phyloP scores from a whole-genome alignment of 2,329 filamentous ascomycete genomes.

The Sporothrix sp. region DNA sequence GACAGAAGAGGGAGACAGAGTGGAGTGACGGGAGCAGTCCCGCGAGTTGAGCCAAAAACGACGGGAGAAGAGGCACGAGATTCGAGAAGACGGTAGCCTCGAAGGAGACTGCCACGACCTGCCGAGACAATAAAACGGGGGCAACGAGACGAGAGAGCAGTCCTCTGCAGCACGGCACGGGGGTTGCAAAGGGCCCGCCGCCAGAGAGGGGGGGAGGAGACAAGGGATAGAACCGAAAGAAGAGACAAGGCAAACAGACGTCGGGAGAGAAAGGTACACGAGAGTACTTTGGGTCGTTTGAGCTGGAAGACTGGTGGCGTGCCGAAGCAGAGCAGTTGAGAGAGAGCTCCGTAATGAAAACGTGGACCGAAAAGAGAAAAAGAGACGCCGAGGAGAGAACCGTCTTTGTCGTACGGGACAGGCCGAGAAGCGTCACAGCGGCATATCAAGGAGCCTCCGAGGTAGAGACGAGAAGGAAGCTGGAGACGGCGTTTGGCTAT shows the following conservation, averaged over 20 bases:
- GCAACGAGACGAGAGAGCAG: neutral
- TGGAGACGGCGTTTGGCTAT: too few species aligned
- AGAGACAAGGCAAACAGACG: neutral
- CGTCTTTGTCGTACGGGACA: constrained; percentile 1
- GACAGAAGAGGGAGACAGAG: neutral
- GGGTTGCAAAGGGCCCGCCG: too few species aligned
- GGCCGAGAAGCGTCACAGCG: neutral
- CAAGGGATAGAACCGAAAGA: neutral
- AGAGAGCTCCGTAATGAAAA: neutral
- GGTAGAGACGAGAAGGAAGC: too few species aligned
- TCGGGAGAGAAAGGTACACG: neutral
- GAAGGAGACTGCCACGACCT: constrained; percentile 1
- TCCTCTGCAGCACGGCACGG: neutral
- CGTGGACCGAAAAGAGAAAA: neutral
- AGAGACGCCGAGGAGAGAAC: neutral
- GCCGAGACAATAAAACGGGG: neutral
- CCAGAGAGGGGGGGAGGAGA: neutral
- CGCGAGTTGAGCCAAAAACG: neutral
- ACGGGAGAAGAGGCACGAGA: neutral
- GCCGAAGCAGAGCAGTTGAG: too few species aligned
- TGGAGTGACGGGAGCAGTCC: neutral
- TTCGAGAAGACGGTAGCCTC: neutral
- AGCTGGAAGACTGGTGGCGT: too few species aligned
- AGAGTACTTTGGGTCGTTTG: neutral
- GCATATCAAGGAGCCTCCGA: neutral